Evolutionary conservation across 2,329 filamentous ascomycete genomes (phyloP).

Genomic region (Penicillium sp.): DNA sequence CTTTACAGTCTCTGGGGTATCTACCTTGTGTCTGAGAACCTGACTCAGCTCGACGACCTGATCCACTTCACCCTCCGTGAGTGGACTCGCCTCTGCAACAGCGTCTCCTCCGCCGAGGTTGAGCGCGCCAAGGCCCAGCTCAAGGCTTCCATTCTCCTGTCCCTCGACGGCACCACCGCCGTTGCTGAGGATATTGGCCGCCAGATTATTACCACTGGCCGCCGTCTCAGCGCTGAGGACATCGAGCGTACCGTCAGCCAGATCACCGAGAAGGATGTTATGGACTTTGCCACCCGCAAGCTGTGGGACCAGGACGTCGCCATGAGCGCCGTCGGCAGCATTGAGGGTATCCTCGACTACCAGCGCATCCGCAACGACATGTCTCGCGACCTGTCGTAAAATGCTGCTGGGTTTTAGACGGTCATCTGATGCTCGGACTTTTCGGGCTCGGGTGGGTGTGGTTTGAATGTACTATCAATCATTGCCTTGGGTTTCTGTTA

Average conservation of each 20-base stretch:
- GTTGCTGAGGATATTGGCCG: conserved; percentile 97
- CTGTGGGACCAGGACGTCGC: conserved; percentile 97
- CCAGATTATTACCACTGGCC: conserved; percentile 96
- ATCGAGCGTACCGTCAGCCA: conserved; percentile 87
- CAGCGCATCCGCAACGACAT: conserved; percentile 69
- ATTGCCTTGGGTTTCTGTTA: conserved; percentile 29
- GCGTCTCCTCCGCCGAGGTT: conserved; percentile 83
- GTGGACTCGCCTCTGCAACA: conserved; percentile 91
- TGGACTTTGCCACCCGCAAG: conserved; percentile 92
- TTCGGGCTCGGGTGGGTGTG: conserved; percentile 11
- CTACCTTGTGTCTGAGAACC: conserved; percentile 91
- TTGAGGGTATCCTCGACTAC: conserved; percentile 71
- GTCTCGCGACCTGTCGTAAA: conserved; percentile 64
- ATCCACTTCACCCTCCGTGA: conserved; percentile 98
- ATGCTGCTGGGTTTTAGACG: conserved; percentile 15
- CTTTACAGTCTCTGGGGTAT: conserved; percentile 89
- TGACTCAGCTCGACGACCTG: conserved; percentile 85
- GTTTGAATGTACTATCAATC: conserved; percentile 33
- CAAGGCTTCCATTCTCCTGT: conserved; percentile 96
- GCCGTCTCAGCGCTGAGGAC: conserved; percentile 85
- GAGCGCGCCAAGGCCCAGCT: conserved; percentile 99
- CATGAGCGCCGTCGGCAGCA: conserved; percentile 85
- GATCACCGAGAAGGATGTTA: conserved; percentile 94
- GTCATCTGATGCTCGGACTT: conserved; percentile 10
- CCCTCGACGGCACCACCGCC: conserved; percentile 94